Conservation (phyloP, 192 early-diverging fungal species). For the Coemansia erecta region DNA sequence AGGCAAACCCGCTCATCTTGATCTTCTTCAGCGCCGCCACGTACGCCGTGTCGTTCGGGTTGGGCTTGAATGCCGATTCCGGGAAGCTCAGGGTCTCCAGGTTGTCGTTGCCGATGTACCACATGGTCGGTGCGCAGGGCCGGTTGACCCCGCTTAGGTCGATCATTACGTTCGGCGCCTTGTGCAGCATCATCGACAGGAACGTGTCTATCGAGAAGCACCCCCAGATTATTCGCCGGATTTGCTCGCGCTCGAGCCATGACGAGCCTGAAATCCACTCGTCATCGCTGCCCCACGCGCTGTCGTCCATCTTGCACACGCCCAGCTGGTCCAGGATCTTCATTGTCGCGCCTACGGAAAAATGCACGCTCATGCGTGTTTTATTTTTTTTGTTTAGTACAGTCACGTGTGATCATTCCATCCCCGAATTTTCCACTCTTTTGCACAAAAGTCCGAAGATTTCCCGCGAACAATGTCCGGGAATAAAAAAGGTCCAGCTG, state of each 20-base stretch:
- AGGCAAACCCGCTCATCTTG: constrained; percentile 33
- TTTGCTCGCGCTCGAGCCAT: constrained; percentile 51
- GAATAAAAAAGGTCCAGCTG: neutral
- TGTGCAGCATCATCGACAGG: constrained; percentile 43
- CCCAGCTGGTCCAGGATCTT: constrained; percentile 41
- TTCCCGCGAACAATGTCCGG: too few species aligned
- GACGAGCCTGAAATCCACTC: constrained; percentile 38
- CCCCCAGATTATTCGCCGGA: constrained; percentile 39
- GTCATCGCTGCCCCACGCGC: constrained; percentile 27
- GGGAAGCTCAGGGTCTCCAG: constrained; percentile 23
- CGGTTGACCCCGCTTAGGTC: constrained; percentile 51
- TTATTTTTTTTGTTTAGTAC: too few species aligned
- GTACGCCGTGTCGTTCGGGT: constrained; percentile 40
- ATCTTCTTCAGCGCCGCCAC: constrained; percentile 24
- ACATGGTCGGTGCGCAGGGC: constrained; percentile 41
- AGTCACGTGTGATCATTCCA: neutral
- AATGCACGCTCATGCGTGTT: neutral
- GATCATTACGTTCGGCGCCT: constrained; percentile 30
- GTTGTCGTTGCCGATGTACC: constrained; percentile 47
- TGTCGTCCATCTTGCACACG: constrained; percentile 44
- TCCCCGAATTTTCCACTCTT: neutral
- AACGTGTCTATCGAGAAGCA: constrained; percentile 46
- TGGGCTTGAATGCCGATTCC: neutral
- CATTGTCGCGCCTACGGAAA: constrained; percentile 35
- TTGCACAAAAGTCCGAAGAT: neutral